phyloP scores from a whole-genome alignment of 495 filamentous ascomycete species.

The Penicillium riverlandense region DNA sequence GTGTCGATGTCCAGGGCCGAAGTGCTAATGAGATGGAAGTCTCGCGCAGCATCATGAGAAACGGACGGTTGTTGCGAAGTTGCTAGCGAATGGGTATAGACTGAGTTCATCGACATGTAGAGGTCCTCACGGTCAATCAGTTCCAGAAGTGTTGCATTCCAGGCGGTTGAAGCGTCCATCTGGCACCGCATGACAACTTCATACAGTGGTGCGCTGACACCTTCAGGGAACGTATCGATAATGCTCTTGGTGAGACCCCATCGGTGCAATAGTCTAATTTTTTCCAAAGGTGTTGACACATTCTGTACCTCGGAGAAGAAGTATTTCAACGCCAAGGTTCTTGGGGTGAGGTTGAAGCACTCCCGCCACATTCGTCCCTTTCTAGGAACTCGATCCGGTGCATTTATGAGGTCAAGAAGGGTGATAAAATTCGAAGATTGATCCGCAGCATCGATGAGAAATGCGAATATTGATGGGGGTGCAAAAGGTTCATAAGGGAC shows the following conservation, averaged over 20 bases:
- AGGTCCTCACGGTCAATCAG: conserved; percentile 81
- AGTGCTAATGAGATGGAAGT: conserved; percentile 67
- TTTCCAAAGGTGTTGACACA: conserved; percentile 24
- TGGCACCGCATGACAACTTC: conserved; percentile 82
- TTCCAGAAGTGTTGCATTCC: conserved; percentile 60
- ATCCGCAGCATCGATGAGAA: conserved; percentile 43
- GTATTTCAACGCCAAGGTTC: conserved; percentile 56
- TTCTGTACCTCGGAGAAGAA: conserved; percentile 39
- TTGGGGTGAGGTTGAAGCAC: conserved; percentile 49
- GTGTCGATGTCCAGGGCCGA: conserved; percentile 52
- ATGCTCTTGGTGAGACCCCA: conserved; percentile 37
- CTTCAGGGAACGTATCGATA: conserved; percentile 76
- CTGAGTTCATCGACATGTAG: conserved; percentile 52
- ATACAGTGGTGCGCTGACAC: conserved; percentile 67
- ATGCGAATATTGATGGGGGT: conserved; percentile 64
- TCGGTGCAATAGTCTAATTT: conserved; percentile 35
- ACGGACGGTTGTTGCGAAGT: conserved; percentile 34
- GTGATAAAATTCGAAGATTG: conserved; percentile 47
- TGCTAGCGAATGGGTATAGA: conserved; percentile 22
- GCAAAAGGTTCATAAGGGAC: conserved; percentile 52
- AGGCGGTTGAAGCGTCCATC: conserved; percentile 67
- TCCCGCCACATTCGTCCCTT: conserved; percentile 35
- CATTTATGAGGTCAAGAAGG: conserved; percentile 49
- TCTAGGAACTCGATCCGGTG: conserved; percentile 26
- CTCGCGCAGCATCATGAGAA: conserved; percentile 58